A percentile compares a stretch with the other conserved stretches of the same genome.
Conservation (phyloP, 805 yeast genomes). For the Cyberlindnera maritima region DNA sequence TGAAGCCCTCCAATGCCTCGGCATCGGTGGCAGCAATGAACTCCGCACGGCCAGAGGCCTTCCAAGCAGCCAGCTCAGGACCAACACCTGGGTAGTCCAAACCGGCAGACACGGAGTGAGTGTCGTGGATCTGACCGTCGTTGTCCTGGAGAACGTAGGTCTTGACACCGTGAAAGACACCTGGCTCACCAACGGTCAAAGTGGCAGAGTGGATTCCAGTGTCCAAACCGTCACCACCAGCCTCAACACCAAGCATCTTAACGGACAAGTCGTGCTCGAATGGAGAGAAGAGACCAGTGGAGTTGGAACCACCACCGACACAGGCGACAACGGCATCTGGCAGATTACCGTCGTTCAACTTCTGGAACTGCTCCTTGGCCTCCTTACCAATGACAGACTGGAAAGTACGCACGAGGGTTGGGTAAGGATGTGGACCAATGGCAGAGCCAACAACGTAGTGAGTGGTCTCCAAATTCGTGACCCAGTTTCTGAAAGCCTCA, state of each 20-base stretch:
- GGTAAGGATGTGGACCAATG: constrained; percentile 99
- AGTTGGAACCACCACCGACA: constrained; percentile 99
- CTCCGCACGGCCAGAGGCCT: constrained; percentile 86
- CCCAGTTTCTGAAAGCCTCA: constrained; percentile 97
- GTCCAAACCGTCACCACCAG: constrained; percentile 96
- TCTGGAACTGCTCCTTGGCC: constrained; percentile 85
- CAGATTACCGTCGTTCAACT: constrained; percentile 72
- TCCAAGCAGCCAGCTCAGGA: constrained; percentile 96
- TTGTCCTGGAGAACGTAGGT: constrained; percentile 87
- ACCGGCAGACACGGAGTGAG: constrained; percentile 98
- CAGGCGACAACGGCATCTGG: constrained; percentile 97
- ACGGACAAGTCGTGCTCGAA: constrained; percentile 81
- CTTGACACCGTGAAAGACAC: constrained; percentile 97
- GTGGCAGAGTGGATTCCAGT: constrained; percentile 93
- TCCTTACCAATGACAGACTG: constrained; percentile 96
- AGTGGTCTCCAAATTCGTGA: constrained; percentile 76
- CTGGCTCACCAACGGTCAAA: constrained; percentile 89
- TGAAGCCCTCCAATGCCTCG: constrained; percentile 91
- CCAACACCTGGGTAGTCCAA: constrained; percentile 99
- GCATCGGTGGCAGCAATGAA: constrained; percentile 93
- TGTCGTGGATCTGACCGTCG: constrained; percentile 97
- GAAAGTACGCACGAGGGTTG: constrained; percentile 96
- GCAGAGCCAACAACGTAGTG: constrained; percentile 98
- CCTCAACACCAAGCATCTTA: constrained; percentile 89
- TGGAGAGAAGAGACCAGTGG: constrained; percentile 94